phyloP scores from a whole-genome alignment of 495 filamentous ascomycete genomes.

The Aspergillus hancockii region DNA sequence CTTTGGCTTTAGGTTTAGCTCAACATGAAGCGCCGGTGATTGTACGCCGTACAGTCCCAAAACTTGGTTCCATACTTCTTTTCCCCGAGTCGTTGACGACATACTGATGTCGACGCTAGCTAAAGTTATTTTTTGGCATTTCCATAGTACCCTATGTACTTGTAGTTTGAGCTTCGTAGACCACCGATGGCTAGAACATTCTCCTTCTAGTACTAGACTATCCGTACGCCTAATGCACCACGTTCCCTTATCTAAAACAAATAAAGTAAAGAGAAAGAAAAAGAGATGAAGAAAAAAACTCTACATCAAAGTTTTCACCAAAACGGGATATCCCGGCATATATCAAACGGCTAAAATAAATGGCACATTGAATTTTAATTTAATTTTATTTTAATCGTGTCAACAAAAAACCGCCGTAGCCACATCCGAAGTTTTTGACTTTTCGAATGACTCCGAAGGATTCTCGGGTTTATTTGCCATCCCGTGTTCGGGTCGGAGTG shows the following conservation, averaged over 20 bases:
- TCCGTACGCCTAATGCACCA: no score
- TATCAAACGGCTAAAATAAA: neutral
- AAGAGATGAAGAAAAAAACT: neutral
- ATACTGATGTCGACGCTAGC: neutral
- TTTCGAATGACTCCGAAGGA: no score
- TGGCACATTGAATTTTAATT: neutral
- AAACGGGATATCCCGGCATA: neutral
- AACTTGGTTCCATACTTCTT: neutral
- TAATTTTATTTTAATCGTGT: neutral
- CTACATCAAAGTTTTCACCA: neutral
- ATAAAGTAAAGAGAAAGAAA: neutral
- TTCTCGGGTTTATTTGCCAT: neutral
- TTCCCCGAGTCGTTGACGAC: neutral
- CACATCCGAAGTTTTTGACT: no score
- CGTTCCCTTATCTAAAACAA: no score
- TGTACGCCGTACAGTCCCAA: neutral
- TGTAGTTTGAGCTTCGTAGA: neutral
- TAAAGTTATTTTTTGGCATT: neutral
- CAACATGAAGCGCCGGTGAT: neutral
- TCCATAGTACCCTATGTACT: neutral
- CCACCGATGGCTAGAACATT: no score
- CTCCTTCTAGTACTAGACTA: no score
- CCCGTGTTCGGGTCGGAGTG: neutral
- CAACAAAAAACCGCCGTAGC: neutral
- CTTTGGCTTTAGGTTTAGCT: slow-evolving; percentile 5